These are phyloP conservation scores for Candida silvatica DNA, from an alignment of 805 yeast genomes.

Conservation along the genomic window DNA sequence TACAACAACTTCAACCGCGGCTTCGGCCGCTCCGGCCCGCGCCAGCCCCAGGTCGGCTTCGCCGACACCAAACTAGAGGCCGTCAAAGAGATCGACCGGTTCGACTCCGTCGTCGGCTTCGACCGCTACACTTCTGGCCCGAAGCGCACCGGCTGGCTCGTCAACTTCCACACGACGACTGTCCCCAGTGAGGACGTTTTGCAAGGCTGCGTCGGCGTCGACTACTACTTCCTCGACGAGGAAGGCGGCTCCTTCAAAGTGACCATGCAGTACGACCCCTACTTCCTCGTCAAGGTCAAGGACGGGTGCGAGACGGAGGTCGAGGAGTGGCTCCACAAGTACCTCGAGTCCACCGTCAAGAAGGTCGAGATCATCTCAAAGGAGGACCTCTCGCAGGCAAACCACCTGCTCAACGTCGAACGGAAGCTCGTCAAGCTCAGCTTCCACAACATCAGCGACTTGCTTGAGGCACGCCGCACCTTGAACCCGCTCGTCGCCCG, in stretches of 20 bases:
- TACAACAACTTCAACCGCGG: constrained; percentile 5
- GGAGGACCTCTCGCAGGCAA: constrained; percentile 76
- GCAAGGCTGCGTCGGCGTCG: constrained; percentile 83
- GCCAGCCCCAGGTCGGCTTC: constrained; percentile 1
- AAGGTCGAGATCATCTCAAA: constrained; percentile 45
- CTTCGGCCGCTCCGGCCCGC: no score
- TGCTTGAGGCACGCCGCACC: constrained; percentile 63
- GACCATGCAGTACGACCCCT: constrained; percentile 78
- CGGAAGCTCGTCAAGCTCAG: constrained; percentile 56
- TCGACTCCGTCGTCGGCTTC: constrained; percentile 86
- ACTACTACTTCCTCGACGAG: constrained; percentile 88
- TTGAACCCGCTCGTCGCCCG: constrained; percentile 62
- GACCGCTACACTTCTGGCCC: constrained; percentile 70
- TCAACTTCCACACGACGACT: constrained; percentile 87
- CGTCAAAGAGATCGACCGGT: constrained; percentile 50
- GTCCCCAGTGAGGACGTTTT: constrained; percentile 47
- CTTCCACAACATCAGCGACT: constrained; percentile 68
- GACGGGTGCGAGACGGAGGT: constrained; percentile 61
- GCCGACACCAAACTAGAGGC: constrained; percentile 37
- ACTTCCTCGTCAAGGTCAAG: constrained; percentile 65
- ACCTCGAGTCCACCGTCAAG: constrained; percentile 58
- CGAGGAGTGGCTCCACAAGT: constrained; percentile 72
- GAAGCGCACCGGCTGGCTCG: constrained; percentile 76
- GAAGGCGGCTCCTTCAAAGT: constrained; percentile 96
- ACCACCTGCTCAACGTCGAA: constrained; percentile 75